Evolutionary conservation across 805 yeast genomes (phyloP), one percentile per base, ranked within the genome.

Genomic region (Yamadazyma philogaea): DNA sequence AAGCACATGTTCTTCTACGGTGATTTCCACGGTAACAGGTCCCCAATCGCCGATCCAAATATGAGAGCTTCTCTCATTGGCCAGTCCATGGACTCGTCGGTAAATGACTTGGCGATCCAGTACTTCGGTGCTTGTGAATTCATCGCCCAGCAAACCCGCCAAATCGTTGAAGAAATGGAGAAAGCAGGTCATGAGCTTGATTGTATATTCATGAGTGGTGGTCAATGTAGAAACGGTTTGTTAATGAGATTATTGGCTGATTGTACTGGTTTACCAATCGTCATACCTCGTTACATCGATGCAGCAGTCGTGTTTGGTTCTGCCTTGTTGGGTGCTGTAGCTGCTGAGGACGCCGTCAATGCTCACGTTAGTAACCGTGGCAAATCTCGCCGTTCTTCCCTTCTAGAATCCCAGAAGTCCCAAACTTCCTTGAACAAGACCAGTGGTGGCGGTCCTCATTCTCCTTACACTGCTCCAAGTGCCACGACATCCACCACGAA

Each of bases 251-350:
- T 93, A 46, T 75, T 93, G 61, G 96, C 97, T 1, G 95, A 91
- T 55, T 86, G 96, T 58, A 88, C 96, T 0, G 95, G 95, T 4
- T 72, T 84, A 66, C 96, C 97, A 14, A 82, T 93, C 45, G 79
- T 93, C 37, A 87, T 91, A 49, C 99, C 99, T 37, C 77, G 91
- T 56, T 90, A 93, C 64, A 89, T 91, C 55, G 98, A 91, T 59
- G 93, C 97, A 1, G 95, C 97, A 2, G 99, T 93, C 30, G 98
- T 93, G 2, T 86, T 91, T 59, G 99, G 99, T 18, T 78, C 96
- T 3, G 98, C 99, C 0, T 70, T 93, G 59, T 73, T 93, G 47
- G 99, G 98, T 30, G 97, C 98, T 1, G 88, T 82, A 48, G 98
- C 98, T 3, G 88, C 93, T 8, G 82, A 83, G 51, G 81, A 77